Evolutionary conservation across 495 filamentous ascomycete species (phyloP).

Genomic region (Aspergillus cavernicola): DNA sequence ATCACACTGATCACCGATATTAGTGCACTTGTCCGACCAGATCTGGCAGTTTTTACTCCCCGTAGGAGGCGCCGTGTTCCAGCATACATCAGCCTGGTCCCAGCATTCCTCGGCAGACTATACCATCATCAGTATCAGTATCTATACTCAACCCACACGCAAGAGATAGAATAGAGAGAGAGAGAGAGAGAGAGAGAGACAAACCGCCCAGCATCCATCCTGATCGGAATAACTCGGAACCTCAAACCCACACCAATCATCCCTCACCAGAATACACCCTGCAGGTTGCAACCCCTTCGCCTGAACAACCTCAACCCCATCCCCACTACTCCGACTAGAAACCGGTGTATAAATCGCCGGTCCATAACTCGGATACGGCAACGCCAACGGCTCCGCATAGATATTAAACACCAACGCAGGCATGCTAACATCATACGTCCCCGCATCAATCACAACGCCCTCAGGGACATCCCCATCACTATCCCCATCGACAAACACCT

Average conservation of each 20-base stretch:
- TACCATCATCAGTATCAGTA: neutral
- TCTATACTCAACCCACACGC: neutral
- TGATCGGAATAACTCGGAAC: constrained; percentile 50
- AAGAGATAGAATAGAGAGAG: neutral
- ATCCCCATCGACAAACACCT: constrained; percentile 50
- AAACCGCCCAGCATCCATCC: constrained; percentile 53
- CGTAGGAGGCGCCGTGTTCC: constrained; percentile 50
- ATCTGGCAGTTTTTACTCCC: constrained; percentile 53
- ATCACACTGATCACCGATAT: constrained; percentile 45
- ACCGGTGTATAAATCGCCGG: constrained; percentile 42
- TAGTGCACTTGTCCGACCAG: constrained; percentile 59
- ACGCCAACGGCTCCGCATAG: constrained; percentile 39
- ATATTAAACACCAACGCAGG: constrained; percentile 60
- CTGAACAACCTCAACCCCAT: constrained; percentile 16
- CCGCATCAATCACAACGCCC: constrained; percentile 58
- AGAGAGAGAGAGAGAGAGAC: constrained; percentile 5
- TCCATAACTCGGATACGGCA: constrained; percentile 57
- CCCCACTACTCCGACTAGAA: neutral
- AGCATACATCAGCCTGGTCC: constrained; percentile 54
- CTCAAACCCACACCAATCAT: constrained; percentile 67
- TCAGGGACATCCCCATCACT: constrained; percentile 36
- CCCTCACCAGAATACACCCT: constrained; percentile 59
- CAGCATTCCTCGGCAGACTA: constrained; percentile 51
- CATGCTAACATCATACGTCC: constrained; percentile 51
- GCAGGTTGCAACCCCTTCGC: constrained; percentile 41